phyloP scores from a whole-genome alignment of 2,329 filamentous ascomycete species.

The Penicillium sp. region DNA sequence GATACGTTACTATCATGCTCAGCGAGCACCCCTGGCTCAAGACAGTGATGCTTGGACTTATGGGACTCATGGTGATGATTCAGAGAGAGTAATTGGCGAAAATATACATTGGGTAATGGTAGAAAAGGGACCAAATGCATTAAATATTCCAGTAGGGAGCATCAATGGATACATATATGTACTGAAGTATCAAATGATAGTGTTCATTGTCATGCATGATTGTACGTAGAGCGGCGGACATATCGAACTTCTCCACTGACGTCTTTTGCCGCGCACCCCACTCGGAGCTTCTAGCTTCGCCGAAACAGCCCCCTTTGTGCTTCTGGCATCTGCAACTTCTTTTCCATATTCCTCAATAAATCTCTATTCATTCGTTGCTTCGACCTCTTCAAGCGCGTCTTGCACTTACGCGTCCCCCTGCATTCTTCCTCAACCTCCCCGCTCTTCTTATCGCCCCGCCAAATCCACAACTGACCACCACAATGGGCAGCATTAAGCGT shows the following conservation, averaged over 20 bases:
- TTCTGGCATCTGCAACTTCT: background rate
- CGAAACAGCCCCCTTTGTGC: background rate
- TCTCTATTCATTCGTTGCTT: background rate
- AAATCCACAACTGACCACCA: constrained; percentile 9
- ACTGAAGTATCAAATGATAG: background rate
- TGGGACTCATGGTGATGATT: constrained; percentile 89
- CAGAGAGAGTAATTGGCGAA: constrained; percentile 69
- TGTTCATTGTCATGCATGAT: background rate
- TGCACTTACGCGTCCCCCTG: background rate
- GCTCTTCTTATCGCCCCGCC: constrained; percentile 15
- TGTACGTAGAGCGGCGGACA: background rate
- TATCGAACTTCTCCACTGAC: constrained; percentile 16
- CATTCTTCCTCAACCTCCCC: constrained; percentile 9
- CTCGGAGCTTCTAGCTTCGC: constrained; percentile 17
- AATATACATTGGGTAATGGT: background rate
- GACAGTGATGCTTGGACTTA: constrained; percentile 87
- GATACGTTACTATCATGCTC: constrained; percentile 93
- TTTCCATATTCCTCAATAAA: background rate
- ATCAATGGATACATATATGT: background rate
- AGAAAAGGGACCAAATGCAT: background rate
- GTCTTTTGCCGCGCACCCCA: constrained; percentile 16
- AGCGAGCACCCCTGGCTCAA: constrained; percentile 97
- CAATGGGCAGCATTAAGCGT: constrained; percentile 47
- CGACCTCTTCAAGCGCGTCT: background rate
- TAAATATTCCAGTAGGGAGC: too few species aligned